Conservation (phyloP, 768 basidiomycete genomes). For the Amanita rubescens region DNA sequence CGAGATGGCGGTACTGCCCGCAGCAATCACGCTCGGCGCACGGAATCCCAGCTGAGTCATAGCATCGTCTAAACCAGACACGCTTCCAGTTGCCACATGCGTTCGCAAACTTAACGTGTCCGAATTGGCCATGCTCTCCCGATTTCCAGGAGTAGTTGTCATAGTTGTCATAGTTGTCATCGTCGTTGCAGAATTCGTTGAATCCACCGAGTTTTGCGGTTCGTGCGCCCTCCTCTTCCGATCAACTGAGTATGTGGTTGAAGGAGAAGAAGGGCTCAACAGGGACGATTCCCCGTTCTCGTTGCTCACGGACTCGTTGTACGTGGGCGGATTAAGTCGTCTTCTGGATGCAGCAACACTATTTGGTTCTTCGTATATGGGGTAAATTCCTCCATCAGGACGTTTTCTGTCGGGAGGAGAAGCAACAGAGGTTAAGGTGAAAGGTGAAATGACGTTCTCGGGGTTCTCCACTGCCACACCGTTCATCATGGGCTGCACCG, state of each 20-base stretch:
- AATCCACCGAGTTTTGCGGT: not conserved
- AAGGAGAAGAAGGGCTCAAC: not conserved
- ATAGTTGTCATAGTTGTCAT: too few species aligned
- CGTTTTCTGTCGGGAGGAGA: not conserved
- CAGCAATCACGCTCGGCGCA: not conserved
- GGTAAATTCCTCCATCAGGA: not conserved
- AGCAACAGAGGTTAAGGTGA: not conserved
- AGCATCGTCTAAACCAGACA: not conserved
- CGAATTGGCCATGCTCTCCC: not conserved
- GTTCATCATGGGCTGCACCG: not conserved
- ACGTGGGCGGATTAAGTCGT: conserved; percentile 5
- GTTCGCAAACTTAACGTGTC: not conserved
- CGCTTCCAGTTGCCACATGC: not conserved
- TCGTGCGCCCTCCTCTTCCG: not conserved
- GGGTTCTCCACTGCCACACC: not conserved
- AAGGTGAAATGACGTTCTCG: not conserved
- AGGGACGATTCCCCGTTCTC: not conserved
- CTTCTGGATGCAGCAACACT: not conserved
- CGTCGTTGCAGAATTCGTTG: not conserved
- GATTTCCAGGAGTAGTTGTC: not conserved
- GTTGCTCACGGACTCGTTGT: not conserved
- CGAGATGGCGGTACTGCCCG: not conserved
- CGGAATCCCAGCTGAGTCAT: not conserved
- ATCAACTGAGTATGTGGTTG: not conserved
- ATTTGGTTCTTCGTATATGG: conserved; percentile 1